A percentile compares a stretch with the other conserved stretches of the same genome.
Evolutionary conservation across 2,329 filamentous ascomycete genomes (phyloP).

Genomic region (Penicillium olsonii): DNA sequence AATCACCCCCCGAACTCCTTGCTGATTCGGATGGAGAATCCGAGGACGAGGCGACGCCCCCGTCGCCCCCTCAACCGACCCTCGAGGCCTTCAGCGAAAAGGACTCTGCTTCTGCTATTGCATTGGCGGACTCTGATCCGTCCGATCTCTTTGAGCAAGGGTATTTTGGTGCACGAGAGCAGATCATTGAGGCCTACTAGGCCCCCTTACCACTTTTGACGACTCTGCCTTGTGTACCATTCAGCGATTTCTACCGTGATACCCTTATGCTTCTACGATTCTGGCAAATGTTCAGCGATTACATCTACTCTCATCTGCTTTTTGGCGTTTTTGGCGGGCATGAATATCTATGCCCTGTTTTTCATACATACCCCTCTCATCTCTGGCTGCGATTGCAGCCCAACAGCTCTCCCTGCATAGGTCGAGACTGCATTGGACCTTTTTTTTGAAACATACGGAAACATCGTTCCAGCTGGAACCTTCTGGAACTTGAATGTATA

Average conservation of each 20-base stretch:
- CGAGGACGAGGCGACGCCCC: slow-evolving; percentile 73
- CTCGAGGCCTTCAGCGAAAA: slow-evolving; percentile 64
- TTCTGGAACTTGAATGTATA: slow-evolving; percentile 7
- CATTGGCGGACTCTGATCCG: slow-evolving; percentile 38
- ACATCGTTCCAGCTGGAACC: slow-evolving; percentile 14
- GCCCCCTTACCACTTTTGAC: slow-evolving; percentile 6
- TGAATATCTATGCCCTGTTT: background rate
- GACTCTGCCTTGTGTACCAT: slow-evolving; percentile 23
- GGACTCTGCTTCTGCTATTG: slow-evolving; percentile 48
- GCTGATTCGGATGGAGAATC: slow-evolving; percentile 65
- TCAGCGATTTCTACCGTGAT: slow-evolving; percentile 21
- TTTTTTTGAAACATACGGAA: slow-evolving; percentile 5
- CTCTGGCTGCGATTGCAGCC: slow-evolving; percentile 8
- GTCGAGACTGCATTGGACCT: slow-evolving; percentile 21
- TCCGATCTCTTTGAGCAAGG: slow-evolving; percentile 49
- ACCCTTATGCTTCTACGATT: slow-evolving; percentile 24
- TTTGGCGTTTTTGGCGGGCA: slow-evolving; percentile 22
- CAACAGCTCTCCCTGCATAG: slow-evolving; percentile 22
- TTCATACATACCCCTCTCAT: slow-evolving; percentile 10
- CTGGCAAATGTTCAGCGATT: slow-evolving; percentile 3
- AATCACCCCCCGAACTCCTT: slow-evolving; percentile 69
- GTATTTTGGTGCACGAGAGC: slow-evolving; percentile 50
- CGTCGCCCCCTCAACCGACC: slow-evolving; percentile 61
- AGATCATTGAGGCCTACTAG: slow-evolving; percentile 53
- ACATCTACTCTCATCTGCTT: slow-evolving; percentile 13